Evolutionary conservation across 352 stramenopile genomes (phyloP).

Genomic region (Globisporangium alternatum): DNA sequence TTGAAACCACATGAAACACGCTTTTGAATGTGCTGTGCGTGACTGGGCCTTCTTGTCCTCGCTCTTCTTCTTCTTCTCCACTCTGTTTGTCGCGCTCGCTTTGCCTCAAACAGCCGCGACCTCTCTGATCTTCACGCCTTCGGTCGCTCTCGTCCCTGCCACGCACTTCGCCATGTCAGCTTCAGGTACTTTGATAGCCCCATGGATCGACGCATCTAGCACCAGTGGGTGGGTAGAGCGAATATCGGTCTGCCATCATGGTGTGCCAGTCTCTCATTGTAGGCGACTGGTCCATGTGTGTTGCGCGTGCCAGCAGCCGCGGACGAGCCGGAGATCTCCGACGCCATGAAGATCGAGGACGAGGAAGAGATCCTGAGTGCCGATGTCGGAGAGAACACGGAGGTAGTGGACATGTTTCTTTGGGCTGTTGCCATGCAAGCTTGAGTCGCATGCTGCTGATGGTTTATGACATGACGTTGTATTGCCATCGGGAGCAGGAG

Average conservation of each 20-base stretch:
- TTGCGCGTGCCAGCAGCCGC: not conserved
- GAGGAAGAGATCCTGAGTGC: slow-evolving; percentile 67
- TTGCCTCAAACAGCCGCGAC: not conserved
- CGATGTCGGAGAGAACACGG: slow-evolving; percentile 63
- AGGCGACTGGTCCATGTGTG: not conserved
- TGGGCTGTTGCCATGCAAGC: too few species aligned
- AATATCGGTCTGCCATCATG: too few species aligned
- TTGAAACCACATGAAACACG: not conserved
- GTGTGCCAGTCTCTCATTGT: not conserved
- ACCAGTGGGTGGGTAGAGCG: too few species aligned
- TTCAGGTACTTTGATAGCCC: not conserved
- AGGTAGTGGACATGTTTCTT: slow-evolving; percentile 23
- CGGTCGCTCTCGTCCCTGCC: not conserved
- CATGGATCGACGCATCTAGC: too few species aligned
- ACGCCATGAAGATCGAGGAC: slow-evolving; percentile 40
- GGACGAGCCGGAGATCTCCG: slow-evolving; percentile 53
- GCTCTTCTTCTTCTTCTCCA: not conserved
- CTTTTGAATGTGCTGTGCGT: not conserved
- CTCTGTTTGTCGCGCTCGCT: not conserved
- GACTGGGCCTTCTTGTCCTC: not conserved
- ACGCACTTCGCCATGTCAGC: slow-evolving; percentile 1
- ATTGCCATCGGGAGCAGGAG: slow-evolving; percentile 24
- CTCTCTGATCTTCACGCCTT: not conserved
- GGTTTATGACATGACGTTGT: too few species aligned
- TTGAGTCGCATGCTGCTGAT: too few species aligned